phyloP scores from a whole-genome alignment of 2,329 filamentous ascomycete genomes.

The Fusarium chuoi region DNA sequence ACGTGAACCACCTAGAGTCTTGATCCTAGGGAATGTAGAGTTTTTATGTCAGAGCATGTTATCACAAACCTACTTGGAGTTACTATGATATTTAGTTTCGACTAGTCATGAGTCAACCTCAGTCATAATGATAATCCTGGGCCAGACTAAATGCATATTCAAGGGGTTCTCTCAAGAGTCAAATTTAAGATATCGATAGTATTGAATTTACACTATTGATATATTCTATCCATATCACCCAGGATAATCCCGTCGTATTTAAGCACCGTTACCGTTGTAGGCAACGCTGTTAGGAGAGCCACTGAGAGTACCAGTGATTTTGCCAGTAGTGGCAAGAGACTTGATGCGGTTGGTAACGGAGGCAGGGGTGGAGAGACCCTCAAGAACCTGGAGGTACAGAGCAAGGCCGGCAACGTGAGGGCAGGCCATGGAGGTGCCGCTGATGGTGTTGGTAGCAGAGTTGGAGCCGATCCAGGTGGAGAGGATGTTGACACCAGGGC shows the following conservation, averaged over 20 bases:
- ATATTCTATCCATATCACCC: neutral
- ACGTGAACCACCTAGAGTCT: rapidly evolving
- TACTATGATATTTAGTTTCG: neutral
- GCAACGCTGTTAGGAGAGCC: constrained; percentile 57
- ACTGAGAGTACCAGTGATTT: constrained; percentile 50
- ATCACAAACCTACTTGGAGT: neutral
- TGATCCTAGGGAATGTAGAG: too few species aligned
- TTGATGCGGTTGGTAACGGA: constrained; percentile 56
- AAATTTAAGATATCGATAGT: neutral
- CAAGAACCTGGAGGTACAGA: constrained; percentile 58
- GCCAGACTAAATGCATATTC: too few species aligned
- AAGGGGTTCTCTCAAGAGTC: rapidly evolving
- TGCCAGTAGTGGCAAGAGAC: constrained; percentile 54
- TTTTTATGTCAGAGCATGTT: neutral
- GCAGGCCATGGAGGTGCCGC: constrained; percentile 56
- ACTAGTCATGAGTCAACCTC: rapidly evolving
- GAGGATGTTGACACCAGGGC: constrained; percentile 53
- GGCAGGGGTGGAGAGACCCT: constrained; percentile 54
- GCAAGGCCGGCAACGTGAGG: constrained; percentile 55
- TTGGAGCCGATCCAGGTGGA: constrained; percentile 56
- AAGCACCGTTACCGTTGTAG: constrained; percentile 56
- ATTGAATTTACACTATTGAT: constrained; percentile 1
- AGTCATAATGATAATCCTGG: rapidly evolving
- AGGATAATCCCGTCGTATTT: neutral
- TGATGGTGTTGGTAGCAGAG: constrained; percentile 49